Evolutionary conservation across 495 filamentous ascomycete species (phyloP), one percentile per base, ranked within the genome.

Genomic region (Penicillium taxi): DNA sequence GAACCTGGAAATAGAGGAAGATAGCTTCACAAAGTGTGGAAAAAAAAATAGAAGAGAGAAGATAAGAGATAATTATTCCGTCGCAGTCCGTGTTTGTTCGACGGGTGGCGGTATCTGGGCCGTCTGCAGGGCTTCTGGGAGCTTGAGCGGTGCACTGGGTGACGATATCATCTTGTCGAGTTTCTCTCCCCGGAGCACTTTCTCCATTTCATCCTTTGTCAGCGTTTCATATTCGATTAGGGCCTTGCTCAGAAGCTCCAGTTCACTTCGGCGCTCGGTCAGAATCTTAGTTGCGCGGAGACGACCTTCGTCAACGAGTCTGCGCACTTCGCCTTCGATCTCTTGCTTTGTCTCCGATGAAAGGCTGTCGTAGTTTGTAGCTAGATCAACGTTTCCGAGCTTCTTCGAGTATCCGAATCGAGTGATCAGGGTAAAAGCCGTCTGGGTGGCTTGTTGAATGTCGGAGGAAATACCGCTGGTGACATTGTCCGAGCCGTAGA

Each of bases 221-320:
- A 96, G 64, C 2, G 85, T 93, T 63, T 96, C 93, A 60, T 96
- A 96, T 65, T 96, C 82, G 17, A 98, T 77, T 9, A 98, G 64
- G 3, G 88, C 91, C 50, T 87, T 79, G 19, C 89, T 89, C 4
- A 98, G 64, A 13, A 82, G 59, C 43, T 96, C 90, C 7, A 98
- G 72, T 52, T 94, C 90, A 35, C 84, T 77, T 14, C 85, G 72
- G 51, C 81, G 83, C 23, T 70, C 66, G 0, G 67, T 69, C 21
- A 98, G 67, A 14, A 96, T 73, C 23, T 73, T 72, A 7, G 70
- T 73, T 1, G 87, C 87, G 7, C 86, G 81, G n/a, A 66, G 64
- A 21, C 81, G 77, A 13, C 79, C 82, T 44, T 93, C 88, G 44
- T 94, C 85, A 8, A 96, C 74, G 12, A 94, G 68, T 8, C 78